A percentile compares a stretch with the other conserved stretches of the same genome.
phyloP scores from a whole-genome alignment of 805 yeast genomes.

The Ogataea salicorniae region DNA sequence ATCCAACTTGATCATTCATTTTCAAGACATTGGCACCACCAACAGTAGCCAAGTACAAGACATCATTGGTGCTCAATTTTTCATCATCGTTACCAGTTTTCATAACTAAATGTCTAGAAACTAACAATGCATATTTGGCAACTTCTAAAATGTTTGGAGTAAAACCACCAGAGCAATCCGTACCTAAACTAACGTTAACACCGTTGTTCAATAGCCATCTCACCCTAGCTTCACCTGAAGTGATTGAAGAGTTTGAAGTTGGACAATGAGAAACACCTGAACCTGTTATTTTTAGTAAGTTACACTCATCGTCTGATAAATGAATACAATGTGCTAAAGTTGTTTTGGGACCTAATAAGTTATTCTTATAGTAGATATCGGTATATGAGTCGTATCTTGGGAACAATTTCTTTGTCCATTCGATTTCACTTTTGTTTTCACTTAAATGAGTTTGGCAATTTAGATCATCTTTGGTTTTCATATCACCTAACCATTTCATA shows the following conservation, averaged over 20 bases:
- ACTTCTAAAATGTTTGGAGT: slow-evolving; percentile 58
- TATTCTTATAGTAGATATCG: slow-evolving; percentile 65
- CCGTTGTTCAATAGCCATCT: slow-evolving; percentile 58
- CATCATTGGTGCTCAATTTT: slow-evolving; percentile 64
- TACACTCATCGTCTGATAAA: slow-evolving; percentile 57
- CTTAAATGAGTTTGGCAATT: slow-evolving; percentile 90
- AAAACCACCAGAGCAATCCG: slow-evolving; percentile 77
- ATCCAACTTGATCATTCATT: slow-evolving; percentile 54
- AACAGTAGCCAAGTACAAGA: slow-evolving; percentile 71
- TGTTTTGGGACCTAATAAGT: slow-evolving; percentile 58
- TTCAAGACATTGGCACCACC: slow-evolving; percentile 85
- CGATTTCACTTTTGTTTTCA: slow-evolving; percentile 72
- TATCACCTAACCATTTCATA: slow-evolving; percentile 56
- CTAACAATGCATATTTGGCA: slow-evolving; percentile 66
- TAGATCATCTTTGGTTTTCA: slow-evolving; percentile 42
- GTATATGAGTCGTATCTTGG: slow-evolving; percentile 70
- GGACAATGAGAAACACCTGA: slow-evolving; percentile 93
- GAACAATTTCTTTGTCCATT: slow-evolving; percentile 65
- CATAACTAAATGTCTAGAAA: slow-evolving; percentile 68
- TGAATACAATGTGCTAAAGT: slow-evolving; percentile 89
- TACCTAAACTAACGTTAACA: slow-evolving; percentile 76
- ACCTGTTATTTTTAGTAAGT: slow-evolving; percentile 45
- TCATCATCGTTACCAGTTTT: slow-evolving; percentile 37
- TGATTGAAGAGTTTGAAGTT: slow-evolving; percentile 77
- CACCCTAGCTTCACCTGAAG: slow-evolving; percentile 87